Percentiles rank a stretch among this genome's conserved stretches.
phyloP scores from a whole-genome alignment of 2,329 filamentous ascomycete species.

The Myriosclerotinia duriaeana region DNA sequence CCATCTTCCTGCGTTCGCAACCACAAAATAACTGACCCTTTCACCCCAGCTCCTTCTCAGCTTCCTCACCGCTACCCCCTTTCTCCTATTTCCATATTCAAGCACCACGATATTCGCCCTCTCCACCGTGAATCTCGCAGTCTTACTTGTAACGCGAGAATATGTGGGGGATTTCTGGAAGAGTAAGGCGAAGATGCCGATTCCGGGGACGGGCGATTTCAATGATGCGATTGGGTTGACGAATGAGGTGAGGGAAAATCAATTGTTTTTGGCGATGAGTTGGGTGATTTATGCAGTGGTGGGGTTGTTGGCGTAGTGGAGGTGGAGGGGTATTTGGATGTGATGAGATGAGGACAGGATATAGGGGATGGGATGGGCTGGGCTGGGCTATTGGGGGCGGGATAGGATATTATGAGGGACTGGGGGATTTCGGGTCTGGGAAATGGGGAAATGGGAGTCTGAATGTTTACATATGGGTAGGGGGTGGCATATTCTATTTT shows the following conservation, averaged over 20 bases:
- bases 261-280: not conserved
- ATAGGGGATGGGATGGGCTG: not conserved
- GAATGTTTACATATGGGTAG: not conserved
- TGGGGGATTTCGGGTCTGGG: no score
- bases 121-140: not conserved
- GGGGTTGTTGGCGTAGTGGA: conserved; percentile 6
- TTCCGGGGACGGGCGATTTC: conserved; percentile 1
- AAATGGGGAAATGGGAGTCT: no score
- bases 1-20: not conserved
- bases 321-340: not conserved
- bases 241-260: not conserved
- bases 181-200: conserved; percentile 5
- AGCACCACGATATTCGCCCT: not conserved
- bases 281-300: conserved; percentile 8
- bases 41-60: not conserved
- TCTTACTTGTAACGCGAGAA: not conserved
- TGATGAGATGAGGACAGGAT: no score
- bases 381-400: no score
- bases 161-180: conserved; percentile 22
- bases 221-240: conserved; percentile 22
- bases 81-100: not conserved
- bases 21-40: not conserved
- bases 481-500: not conserved
- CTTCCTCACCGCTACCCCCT: not conserved
- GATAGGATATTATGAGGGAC: no score